Evolutionary conservation across 192 early-diverging fungal genomes (phyloP), one percentile per base, ranked within the genome.

Genomic region (Hyaloraphidium curvatum): DNA sequence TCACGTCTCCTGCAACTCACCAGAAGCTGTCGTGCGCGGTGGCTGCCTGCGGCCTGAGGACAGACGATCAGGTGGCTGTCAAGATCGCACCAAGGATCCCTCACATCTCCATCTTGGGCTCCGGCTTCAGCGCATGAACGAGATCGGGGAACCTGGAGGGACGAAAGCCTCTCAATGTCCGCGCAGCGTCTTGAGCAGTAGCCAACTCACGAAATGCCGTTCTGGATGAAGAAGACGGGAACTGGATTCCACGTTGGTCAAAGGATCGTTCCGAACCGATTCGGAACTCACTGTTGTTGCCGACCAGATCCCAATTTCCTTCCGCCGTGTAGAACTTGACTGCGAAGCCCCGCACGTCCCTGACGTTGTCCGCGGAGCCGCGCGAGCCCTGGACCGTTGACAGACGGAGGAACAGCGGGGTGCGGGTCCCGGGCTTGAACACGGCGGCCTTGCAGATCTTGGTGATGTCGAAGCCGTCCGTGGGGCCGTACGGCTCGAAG

Each of bases 291-390:
- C 75, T 85, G 74, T 85, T 85, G 72, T 85, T 83, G 56, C 82
- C 82, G 25, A 87, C 85, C 74, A 85, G 78, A 61, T 87, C 82
- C 79, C 78, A 87, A 69, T 80, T 87, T 57, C 79, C 77, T 61
- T 88, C 85, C 59, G 85, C 83, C 23, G 85, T 88, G 67, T 85
- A 88, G 69, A 85, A 84, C 73, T 86, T 85, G 63, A 83, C 60
- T 19, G 83, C 74, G 35, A 89, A 86, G 3, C 83, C 86, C 53
- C 86, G 80, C 19, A 82, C 81, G 55, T 89, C 86, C 41, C 82
- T 73, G 28, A 74, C 75, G 27, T 84, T 80, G 57, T 89, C 84
- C 21, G 80, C 77, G 28, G 70, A 71, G 28, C 84, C 84, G 35
- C 68, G 71, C 66, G 78, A 77, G 54, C 84, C 86, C 56, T 72